phyloP scores from a whole-genome alignment of 1,284 basidiomycete species.

The Ganoderma leucocontextum region DNA sequence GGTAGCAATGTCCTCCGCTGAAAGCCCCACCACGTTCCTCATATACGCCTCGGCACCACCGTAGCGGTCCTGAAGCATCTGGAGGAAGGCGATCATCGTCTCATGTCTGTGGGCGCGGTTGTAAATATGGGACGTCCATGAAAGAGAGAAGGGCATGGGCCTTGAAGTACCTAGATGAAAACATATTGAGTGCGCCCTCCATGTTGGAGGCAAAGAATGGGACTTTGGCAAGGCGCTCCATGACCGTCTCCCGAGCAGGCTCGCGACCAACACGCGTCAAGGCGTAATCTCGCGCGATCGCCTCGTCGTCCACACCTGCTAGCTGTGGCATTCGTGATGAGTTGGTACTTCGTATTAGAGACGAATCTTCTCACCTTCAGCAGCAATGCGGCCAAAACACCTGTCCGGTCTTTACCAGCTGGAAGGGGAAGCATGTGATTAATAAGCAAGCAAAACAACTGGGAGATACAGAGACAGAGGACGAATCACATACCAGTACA shows the following conservation, averaged over 20 bases:
- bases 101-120: slow-evolving; percentile 57
- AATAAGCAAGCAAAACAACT: not conserved
- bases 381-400: slow-evolving; percentile 76
- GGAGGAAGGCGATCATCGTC: slow-evolving; percentile 75
- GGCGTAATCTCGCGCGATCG: slow-evolving; percentile 77
- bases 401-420: slow-evolving; percentile 83
- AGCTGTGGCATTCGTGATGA: slow-evolving; percentile 52
- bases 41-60: slow-evolving; percentile 72
- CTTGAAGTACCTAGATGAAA: slow-evolving; percentile 67
- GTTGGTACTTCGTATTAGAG: not conserved
- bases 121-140: not conserved
- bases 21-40: slow-evolving; percentile 59
- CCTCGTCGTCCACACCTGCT: slow-evolving; percentile 68
- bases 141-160: not conserved
- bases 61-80: slow-evolving; percentile 66
- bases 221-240: slow-evolving; percentile 70
- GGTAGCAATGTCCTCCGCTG: slow-evolving; percentile 63
- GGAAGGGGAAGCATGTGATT: not conserved
- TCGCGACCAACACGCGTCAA: slow-evolving; percentile 80
- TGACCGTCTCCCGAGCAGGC: slow-evolving; percentile 72
- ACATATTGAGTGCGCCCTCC: slow-evolving; percentile 80
- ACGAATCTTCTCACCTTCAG: slow-evolving; percentile 59
- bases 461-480: too few species aligned
- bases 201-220: slow-evolving; percentile 75
- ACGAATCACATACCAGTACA: slow-evolving; percentile 62